These are phyloP conservation scores for Malassezia sympodialis DNA, from an alignment of 1,284 basidiomycete species.

Conservation along the genomic window DNA sequence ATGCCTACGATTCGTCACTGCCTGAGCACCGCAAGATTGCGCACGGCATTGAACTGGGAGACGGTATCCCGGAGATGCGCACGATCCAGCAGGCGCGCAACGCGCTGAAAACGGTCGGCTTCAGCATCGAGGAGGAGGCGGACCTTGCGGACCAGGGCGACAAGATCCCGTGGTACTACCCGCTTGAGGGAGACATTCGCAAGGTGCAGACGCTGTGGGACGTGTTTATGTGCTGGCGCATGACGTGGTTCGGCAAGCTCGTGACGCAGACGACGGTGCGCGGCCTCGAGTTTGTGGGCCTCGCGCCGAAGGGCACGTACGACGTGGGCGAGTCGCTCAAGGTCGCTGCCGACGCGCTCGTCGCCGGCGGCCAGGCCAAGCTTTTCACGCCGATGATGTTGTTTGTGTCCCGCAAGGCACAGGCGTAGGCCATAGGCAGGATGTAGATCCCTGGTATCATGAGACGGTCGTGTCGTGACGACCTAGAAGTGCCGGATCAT, in stretches of 20 bases:
- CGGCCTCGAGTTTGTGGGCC: slow-evolving; percentile 64
- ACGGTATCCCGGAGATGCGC: slow-evolving; percentile 97
- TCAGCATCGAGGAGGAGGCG: slow-evolving; percentile 80
- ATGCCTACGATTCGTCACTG: slow-evolving; percentile 75
- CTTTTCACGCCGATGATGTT: slow-evolving; percentile 52
- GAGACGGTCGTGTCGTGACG: neutral
- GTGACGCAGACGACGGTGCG: slow-evolving; percentile 74
- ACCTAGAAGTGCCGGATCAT: slow-evolving; percentile 27
- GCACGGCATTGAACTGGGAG: slow-evolving; percentile 66
- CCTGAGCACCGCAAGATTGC: slow-evolving; percentile 83
- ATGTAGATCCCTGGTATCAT: neutral
- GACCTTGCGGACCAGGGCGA: slow-evolving; percentile 80
- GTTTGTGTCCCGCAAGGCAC: slow-evolving; percentile 22
- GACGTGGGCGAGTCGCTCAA: slow-evolving; percentile 83
- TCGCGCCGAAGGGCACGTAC: slow-evolving; percentile 85
- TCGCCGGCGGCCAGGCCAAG: slow-evolving; percentile 76
- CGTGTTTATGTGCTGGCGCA: slow-evolving; percentile 63
- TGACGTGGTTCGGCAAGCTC: slow-evolving; percentile 75
- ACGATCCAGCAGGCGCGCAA: slow-evolving; percentile 62
- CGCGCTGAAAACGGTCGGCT: slow-evolving; percentile 75
- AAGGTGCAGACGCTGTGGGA: slow-evolving; percentile 95
- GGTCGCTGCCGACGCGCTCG: slow-evolving; percentile 67
- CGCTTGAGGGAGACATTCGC: slow-evolving; percentile 78
- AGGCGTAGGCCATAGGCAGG: neutral
- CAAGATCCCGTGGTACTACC: slow-evolving; percentile 84